phyloP scores from a whole-genome alignment of 768 basidiomycete genomes.

The Amanita rubescens region DNA sequence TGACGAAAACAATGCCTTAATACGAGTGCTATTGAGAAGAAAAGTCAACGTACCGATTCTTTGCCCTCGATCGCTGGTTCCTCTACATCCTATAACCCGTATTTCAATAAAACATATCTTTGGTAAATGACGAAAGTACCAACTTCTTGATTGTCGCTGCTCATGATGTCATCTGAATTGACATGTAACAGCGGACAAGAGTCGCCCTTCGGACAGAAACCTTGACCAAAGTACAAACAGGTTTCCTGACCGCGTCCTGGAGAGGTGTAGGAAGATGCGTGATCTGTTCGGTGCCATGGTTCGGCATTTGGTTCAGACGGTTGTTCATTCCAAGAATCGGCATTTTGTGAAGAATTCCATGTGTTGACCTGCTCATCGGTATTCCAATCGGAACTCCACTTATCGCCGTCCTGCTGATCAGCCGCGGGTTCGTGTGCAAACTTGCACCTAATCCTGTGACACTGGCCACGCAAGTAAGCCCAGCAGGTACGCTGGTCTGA shows the following conservation, averaged over 20 bases:
- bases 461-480: neutral
- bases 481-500: neutral
- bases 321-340: neutral
- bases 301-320: neutral
- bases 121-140: neutral
- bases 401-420: too few relatives aligned
- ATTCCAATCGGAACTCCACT: neutral
- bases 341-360: neutral
- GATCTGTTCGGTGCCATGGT: constrained; percentile 3
- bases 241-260: constrained; percentile 14
- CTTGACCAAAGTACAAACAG: constrained; percentile 29
- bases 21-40: neutral
- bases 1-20: neutral
- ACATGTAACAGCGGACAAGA: constrained; percentile 24
- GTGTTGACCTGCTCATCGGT: neutral
- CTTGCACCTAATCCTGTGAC: neutral
- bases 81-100: neutral
- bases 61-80: neutral
- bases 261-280: neutral
- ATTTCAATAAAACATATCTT: neutral
- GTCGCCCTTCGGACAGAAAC: constrained; percentile 24
- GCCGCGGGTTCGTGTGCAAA: neutral
- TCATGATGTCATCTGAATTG: constrained; percentile 11
- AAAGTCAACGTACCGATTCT: neutral
- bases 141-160: neutral